These are phyloP conservation scores for Zelonia costaricensis DNA, from an alignment of 208 protist genomes.

Conservation along the genomic window DNA sequence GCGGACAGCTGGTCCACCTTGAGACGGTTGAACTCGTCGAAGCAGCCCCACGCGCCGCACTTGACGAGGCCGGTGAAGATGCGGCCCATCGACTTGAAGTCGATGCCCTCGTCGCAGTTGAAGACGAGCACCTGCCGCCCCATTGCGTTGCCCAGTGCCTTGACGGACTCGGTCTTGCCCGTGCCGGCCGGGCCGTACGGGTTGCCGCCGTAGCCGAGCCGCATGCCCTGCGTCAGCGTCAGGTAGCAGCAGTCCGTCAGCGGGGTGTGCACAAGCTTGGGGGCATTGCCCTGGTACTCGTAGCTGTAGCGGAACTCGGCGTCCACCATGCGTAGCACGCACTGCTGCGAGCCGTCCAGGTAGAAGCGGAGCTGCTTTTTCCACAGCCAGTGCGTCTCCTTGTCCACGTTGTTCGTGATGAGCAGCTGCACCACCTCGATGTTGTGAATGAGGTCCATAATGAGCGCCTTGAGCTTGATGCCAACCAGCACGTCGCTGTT, in stretches of 20 bases:
- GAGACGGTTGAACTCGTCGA: slow-evolving; percentile 99
- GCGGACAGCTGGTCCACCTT: slow-evolving; percentile 98
- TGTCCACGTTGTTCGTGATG: slow-evolving; percentile 73
- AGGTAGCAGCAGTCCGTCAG: slow-evolving; percentile 99
- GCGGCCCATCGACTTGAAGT: slow-evolving; percentile 98
- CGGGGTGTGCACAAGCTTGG: slow-evolving; percentile 98
- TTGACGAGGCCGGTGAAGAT: slow-evolving; percentile 99
- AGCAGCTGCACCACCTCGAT: slow-evolving; percentile 96
- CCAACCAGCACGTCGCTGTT: slow-evolving; percentile 89
- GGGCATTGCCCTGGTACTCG: slow-evolving; percentile 99
- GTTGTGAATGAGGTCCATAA: slow-evolving; percentile 99
- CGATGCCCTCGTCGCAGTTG: slow-evolving; percentile 99
- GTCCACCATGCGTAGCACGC: slow-evolving; percentile 94
- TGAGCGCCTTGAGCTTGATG: slow-evolving; percentile 96
- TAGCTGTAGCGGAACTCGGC: slow-evolving; percentile 97
- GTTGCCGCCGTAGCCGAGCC: slow-evolving; percentile 98
- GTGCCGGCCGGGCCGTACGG: slow-evolving; percentile 99
- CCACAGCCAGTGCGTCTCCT: slow-evolving; percentile 95
- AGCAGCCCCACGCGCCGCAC: slow-evolving; percentile 99
- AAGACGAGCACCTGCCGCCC: slow-evolving; percentile 99
- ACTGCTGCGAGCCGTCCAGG: slow-evolving; percentile 55
- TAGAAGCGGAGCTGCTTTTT: slow-evolving; percentile 98
- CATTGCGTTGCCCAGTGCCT: slow-evolving; percentile 97
- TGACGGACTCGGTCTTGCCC: slow-evolving; percentile 99
- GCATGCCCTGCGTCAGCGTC: slow-evolving; percentile 98